Evolutionary conservation across 345 rosid species (phyloP).

Genomic region (Lepidium aucheri): DNA sequence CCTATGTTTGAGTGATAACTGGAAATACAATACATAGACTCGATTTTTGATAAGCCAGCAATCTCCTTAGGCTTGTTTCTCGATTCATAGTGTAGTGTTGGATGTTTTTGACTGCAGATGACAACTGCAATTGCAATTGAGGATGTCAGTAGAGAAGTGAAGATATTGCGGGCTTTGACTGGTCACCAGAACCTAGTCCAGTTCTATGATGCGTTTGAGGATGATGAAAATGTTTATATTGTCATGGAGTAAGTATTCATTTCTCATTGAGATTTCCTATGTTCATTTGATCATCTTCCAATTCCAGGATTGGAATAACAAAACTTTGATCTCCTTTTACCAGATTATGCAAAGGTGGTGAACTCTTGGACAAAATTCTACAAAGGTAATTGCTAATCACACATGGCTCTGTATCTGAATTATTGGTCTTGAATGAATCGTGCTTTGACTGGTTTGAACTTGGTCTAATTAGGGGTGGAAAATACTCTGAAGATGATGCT

Average conservation of each 20-base stretch:
- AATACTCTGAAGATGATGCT: constrained; percentile 94
- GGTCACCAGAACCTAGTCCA: constrained; percentile 72
- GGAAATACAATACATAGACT: no score
- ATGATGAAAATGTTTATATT: constrained; percentile 66
- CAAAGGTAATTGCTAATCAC: constrained; percentile 52
- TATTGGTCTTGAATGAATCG: neutral
- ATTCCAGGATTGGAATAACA: neutral
- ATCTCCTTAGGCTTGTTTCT: neutral
- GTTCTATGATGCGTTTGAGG: constrained; percentile 79
- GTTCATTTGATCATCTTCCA: neutral
- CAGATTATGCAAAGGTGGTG: constrained; percentile 97
- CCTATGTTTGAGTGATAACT: neutral
- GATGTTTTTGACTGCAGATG: constrained; percentile 47
- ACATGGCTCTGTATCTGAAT: neutral
- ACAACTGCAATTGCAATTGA: constrained; percentile 82
- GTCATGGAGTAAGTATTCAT: constrained; percentile 74
- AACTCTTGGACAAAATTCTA: constrained; percentile 84
- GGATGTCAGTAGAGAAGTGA: constrained; percentile 90
- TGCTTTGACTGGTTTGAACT: constrained; percentile 4
- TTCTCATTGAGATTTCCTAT: neutral
- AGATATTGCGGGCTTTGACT: constrained; percentile 65
- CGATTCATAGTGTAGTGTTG: neutral
- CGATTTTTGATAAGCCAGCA: neutral
- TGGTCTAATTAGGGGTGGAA: constrained; percentile 68
- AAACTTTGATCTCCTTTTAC: neutral